phyloP scores from a whole-genome alignment of 2,329 filamentous ascomycete genomes.

The Aspergillus sp. region DNA sequence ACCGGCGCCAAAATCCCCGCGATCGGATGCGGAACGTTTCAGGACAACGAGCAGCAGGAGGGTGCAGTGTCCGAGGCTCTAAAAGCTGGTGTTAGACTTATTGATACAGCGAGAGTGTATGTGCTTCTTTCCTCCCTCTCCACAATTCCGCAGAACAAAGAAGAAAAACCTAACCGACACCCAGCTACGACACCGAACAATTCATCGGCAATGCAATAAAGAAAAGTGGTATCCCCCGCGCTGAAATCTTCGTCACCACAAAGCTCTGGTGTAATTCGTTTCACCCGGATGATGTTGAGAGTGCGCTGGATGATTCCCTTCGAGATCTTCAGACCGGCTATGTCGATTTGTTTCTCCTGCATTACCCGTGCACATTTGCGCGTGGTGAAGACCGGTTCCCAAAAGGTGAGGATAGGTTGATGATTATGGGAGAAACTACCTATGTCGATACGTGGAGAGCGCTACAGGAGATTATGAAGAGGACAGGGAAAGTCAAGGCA shows the following conservation, averaged over 20 bases:
- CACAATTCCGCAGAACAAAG: background rate
- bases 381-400: constrained; percentile 17
- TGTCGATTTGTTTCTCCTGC: constrained; percentile 65
- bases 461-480: constrained; percentile 26
- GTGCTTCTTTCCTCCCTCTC: background rate
- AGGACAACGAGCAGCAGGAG: constrained; percentile 46
- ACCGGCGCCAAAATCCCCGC: constrained; percentile 58
- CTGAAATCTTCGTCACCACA: constrained; percentile 45
- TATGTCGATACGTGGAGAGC: constrained; percentile 30
- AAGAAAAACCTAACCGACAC: background rate
- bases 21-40: constrained; percentile 54
- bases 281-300: constrained; percentile 57
- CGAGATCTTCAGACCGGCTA: constrained; percentile 62
- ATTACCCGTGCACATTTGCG: constrained; percentile 40
- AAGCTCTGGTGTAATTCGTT: constrained; percentile 63
- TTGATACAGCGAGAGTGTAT: constrained; percentile 40
- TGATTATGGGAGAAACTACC: constrained; percentile 54
- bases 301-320: constrained; percentile 57
- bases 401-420: constrained; percentile 58
- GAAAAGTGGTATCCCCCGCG: constrained; percentile 60
- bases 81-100: constrained; percentile 34
- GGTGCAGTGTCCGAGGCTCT: constrained; percentile 40
- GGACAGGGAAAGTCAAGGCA: constrained; percentile 26
- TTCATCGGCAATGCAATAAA: constrained; percentile 59
- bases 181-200: constrained; percentile 51